A percentile compares a stretch with the other conserved stretches of the same genome.
Evolutionary conservation across 768 basidiomycete species (phyloP).

Genomic region (Leccinum incarnatum): DNA sequence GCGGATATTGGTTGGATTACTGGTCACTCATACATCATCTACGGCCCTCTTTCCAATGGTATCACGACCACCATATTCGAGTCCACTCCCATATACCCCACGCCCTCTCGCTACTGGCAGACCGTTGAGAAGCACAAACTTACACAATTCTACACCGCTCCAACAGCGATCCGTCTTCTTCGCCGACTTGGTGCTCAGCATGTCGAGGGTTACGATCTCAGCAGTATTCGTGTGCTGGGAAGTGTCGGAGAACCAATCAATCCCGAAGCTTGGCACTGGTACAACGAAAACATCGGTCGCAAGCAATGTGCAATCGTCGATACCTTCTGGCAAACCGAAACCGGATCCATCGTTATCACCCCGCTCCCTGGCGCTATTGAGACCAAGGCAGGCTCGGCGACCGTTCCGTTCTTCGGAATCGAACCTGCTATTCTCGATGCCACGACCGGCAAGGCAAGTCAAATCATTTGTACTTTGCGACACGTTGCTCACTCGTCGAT

Average conservation of each 20-base stretch:
- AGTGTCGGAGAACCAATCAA: constrained; percentile 98
- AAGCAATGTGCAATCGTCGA: constrained; percentile 90
- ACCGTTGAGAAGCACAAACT: constrained; percentile 89
- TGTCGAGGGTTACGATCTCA: constrained; percentile 79
- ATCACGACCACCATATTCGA: constrained; percentile 91
- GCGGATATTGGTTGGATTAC: constrained; percentile 99
- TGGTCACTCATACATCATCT: constrained; percentile 95
- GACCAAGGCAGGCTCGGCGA: constrained; percentile 95
- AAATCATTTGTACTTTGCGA: not conserved
- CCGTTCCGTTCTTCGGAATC: constrained; percentile 97
- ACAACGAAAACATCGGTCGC: constrained; percentile 91
- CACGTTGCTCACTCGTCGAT: not conserved
- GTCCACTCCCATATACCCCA: constrained; percentile 95
- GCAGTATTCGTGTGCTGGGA: constrained; percentile 81
- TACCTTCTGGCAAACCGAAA: constrained; percentile 98
- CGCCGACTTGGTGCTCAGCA: constrained; percentile 84
- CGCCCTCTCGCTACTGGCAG: constrained; percentile 96
- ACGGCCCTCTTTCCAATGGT: constrained; percentile 88
- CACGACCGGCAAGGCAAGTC: constrained; percentile 59
- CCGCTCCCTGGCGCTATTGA: constrained; percentile 95
- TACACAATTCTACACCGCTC: constrained; percentile 95
- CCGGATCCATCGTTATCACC: constrained; percentile 91
- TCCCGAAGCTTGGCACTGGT: constrained; percentile 99
- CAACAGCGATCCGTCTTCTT: constrained; percentile 92
- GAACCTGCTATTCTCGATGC: constrained; percentile 87